Base-by-base conservation (phyloP, 2,329 filamentous ascomycete genomes). In the Colletotrichum spinosum region DNA sequence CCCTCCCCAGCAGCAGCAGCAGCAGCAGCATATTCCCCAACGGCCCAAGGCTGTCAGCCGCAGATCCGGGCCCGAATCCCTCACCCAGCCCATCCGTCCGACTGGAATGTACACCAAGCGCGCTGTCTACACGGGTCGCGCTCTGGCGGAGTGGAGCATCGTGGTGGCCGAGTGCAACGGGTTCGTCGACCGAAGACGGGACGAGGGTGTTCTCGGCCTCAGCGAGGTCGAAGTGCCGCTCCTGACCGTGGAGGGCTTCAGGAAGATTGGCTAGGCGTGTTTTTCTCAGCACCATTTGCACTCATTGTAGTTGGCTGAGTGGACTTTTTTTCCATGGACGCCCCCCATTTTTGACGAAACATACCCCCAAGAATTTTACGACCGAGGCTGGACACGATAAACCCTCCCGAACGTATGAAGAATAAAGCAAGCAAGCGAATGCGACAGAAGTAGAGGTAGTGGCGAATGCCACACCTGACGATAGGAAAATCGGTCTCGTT, bases 81-180 rank as follows among this genome's bases (percentile, higher is more conserved):
- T 80, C 15, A 76, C 81, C n/a, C 75, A 77, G 39, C 80, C 85
- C 1, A 69, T 79, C 39, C 79, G 83, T 68, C 86, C 86, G 0
- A 73, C 70, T 2, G 84, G 84, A 6, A 69, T 79, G 2, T 83
- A 78, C 58, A 75, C 76, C 12, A 77, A 78, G 50, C 83, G 82
- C 34, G 80, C 83, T 8, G 86, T 86, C 53, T 91, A 95, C 74
- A 82, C 86, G 3, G 92, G 92, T 2, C 84, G 91, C 17, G 90
- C 92, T 0, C 81, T 96, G 49, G 92, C 92, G 0, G 92, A 96
- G 76, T 96, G 92, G 92, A 83, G 84, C 17, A 80, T 92, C 15
- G 86, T 95, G 17, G 88, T 94, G 13, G 86, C 87, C 60, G 92
- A 96, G 75, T 93, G 89, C 79, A 93, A 94, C 77, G 92, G 88